phyloP scores from a whole-genome alignment of 345 rosid species.

The Brassica juncea region DNA sequence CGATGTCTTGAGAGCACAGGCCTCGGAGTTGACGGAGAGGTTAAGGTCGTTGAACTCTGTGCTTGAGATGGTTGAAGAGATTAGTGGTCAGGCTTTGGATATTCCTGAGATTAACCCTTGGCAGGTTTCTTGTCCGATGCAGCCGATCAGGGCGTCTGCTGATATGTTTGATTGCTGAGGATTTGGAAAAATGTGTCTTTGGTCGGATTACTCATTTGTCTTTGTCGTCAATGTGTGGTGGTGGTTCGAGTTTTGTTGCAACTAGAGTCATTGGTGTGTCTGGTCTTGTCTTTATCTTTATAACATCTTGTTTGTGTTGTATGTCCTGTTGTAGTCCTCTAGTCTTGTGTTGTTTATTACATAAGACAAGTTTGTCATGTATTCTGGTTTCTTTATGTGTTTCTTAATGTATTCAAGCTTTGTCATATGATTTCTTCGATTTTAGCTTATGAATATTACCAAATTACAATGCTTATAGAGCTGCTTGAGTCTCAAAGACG shows the following conservation, averaged over 20 bases:
- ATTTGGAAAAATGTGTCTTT: not conserved
- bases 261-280: not conserved
- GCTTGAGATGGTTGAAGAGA: conserved; percentile 60
- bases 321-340: not conserved
- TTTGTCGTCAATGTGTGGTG: not conserved
- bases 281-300: not conserved
- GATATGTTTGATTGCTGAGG: conserved; percentile 50
- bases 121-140: conserved; percentile 59
- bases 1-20: conserved; percentile 66
- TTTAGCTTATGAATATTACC: not conserved
- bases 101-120: conserved; percentile 75
- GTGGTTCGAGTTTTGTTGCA: conserved; percentile 25
- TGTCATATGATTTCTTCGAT: not conserved
- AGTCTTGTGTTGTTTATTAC: conserved; percentile 8
- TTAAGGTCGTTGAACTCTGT: conserved; percentile 59
- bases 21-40: conserved; percentile 65
- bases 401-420: conserved; percentile 26
- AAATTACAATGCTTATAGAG: conserved; percentile 14
- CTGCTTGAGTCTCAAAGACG: not conserved
- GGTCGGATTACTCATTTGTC: not conserved
- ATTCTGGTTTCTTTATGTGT: not conserved
- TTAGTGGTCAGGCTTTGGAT: conserved; percentile 57
- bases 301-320: not conserved
- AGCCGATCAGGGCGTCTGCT: conserved; percentile 55
- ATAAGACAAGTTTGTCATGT: conserved; percentile 23